Percentiles rank a stretch among this genome's conserved stretches.
These are phyloP conservation scores for Arctium minus DNA, from an alignment of 129 eudicot genomes.

Conservation along the genomic window DNA sequence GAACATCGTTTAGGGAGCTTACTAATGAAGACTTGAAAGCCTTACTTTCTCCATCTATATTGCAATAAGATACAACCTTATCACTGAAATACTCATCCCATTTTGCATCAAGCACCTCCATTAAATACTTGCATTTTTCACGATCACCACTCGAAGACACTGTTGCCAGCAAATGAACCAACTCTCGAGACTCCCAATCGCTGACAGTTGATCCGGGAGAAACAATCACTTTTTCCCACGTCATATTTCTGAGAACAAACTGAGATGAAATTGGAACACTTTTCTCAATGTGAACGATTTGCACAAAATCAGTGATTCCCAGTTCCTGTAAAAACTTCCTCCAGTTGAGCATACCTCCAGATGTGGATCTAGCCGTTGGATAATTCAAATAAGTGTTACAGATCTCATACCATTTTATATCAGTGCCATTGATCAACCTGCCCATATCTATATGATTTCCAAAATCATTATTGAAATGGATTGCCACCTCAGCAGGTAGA, in stretches of 20 bases:
- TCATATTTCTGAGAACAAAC: conserved; percentile 25
- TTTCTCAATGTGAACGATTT: conserved; percentile 52
- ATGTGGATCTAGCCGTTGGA: conserved; percentile 42
- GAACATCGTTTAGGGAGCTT: conserved; percentile 38
- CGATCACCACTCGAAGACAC: conserved; percentile 40
- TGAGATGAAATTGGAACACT: conserved; percentile 31
- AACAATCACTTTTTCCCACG: conserved; percentile 32
- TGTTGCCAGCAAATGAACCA: conserved; percentile 40
- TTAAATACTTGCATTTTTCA: conserved; percentile 46
- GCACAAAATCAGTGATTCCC: conserved; percentile 75
- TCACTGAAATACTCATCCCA: conserved; percentile 75
- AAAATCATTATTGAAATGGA: conserved; percentile 65
- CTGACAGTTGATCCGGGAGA: conserved; percentile 36
- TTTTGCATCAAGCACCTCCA: conserved; percentile 65
- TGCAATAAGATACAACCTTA: conserved; percentile 48
- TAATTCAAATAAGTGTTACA: conserved; percentile 49
- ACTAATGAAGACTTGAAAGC: conserved; percentile 50
- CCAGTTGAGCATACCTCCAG: conserved; percentile 56
- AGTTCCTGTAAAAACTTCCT: conserved; percentile 61
- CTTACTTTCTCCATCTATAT: conserved; percentile 30
- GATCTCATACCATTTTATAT: conserved; percentile 70
- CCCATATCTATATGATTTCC: conserved; percentile 51
- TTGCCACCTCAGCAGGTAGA: conserved; percentile 48
- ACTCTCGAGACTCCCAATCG: conserved; percentile 83
- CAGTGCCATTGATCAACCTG: conserved; percentile 48